A percentile compares a stretch with the other conserved stretches of the same genome.
phyloP scores from a whole-genome alignment of 148 eudicot species.

The Salicornia ramosissima region DNA sequence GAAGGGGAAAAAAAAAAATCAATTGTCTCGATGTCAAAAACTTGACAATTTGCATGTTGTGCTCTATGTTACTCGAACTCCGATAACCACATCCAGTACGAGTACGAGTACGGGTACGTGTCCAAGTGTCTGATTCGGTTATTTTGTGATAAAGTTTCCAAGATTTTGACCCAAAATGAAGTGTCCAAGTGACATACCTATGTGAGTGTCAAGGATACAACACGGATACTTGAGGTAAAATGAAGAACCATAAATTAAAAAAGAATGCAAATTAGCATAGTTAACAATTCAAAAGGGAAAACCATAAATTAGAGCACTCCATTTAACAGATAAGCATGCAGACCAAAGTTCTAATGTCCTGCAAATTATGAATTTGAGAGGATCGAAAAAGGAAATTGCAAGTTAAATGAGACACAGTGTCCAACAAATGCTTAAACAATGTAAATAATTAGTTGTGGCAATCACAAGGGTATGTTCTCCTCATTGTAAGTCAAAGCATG shows the following conservation, averaged over 20 bases:
- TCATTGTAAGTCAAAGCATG: background rate
- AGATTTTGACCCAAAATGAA: too few species aligned
- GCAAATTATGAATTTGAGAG: too few species aligned
- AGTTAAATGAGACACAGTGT: background rate
- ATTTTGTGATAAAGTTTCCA: too few species aligned
- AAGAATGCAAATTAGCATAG: background rate
- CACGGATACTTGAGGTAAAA: too few species aligned
- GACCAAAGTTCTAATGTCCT: too few species aligned
- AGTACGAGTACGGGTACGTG: too few species aligned
- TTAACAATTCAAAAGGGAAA: background rate
- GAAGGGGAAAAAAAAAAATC: background rate
- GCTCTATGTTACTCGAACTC: too few species aligned
- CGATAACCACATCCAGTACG: too few species aligned
- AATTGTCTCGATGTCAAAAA: too few species aligned
- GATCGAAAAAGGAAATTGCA: background rate
- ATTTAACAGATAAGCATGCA: background rate
- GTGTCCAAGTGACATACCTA: too few species aligned
- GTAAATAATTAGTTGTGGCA: background rate
- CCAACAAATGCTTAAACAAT: background rate
- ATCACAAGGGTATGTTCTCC: background rate
- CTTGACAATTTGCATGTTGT: background rate
- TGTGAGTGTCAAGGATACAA: background rate
- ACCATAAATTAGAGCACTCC: background rate
- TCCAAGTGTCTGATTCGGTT: too few species aligned
- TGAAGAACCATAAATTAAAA: too few species aligned